phyloP scores from a whole-genome alignment of 345 rosid genomes.

The Acer saccharum region DNA sequence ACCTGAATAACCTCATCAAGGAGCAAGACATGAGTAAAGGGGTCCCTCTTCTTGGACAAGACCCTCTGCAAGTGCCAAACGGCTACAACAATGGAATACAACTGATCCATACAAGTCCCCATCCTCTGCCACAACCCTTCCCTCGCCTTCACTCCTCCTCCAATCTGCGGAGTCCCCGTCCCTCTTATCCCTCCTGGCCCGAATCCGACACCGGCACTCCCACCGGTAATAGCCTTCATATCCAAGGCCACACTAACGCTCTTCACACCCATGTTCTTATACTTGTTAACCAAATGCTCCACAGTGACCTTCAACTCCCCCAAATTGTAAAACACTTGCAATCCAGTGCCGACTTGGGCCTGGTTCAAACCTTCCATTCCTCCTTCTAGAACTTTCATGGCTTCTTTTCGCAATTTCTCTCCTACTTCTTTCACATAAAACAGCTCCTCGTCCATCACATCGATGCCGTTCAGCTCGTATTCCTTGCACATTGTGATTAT shows the following conservation, averaged over 20 bases:
- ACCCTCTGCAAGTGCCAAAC: slow-evolving; percentile 99
- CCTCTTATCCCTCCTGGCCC: slow-evolving; percentile 98
- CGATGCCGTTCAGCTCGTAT: slow-evolving; percentile 72
- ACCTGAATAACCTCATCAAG: slow-evolving; percentile 97
- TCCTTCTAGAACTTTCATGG: slow-evolving; percentile 82
- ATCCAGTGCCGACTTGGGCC: slow-evolving; percentile 95
- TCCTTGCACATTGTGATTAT: slow-evolving; percentile 75
- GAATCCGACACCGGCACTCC: slow-evolving; percentile 52
- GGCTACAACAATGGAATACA: slow-evolving; percentile 75
- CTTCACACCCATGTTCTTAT: slow-evolving; percentile 79
- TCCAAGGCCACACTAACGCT: slow-evolving; percentile 77
- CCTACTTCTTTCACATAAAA: slow-evolving; percentile 68
- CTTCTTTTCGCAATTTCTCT: slow-evolving; percentile 63
- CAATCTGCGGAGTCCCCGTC: slow-evolving; percentile 90
- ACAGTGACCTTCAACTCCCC: slow-evolving; percentile 82
- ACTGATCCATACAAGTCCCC: slow-evolving; percentile 81
- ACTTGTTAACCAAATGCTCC: slow-evolving; percentile 79
- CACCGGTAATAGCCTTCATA: slow-evolving; percentile 78
- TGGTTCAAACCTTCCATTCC: slow-evolving; percentile 98
- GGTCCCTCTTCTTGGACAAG: slow-evolving; percentile 94
- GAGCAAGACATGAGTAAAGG: slow-evolving; percentile 88
- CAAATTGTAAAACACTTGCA: slow-evolving; percentile 94
- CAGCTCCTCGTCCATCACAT: slow-evolving; percentile 75
- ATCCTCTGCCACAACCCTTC: slow-evolving; percentile 95
- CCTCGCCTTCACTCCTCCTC: slow-evolving; percentile 83